Evolutionary conservation across 192 early-diverging fungal genomes (phyloP).

Genomic region (Backusella tuberculispora): DNA sequence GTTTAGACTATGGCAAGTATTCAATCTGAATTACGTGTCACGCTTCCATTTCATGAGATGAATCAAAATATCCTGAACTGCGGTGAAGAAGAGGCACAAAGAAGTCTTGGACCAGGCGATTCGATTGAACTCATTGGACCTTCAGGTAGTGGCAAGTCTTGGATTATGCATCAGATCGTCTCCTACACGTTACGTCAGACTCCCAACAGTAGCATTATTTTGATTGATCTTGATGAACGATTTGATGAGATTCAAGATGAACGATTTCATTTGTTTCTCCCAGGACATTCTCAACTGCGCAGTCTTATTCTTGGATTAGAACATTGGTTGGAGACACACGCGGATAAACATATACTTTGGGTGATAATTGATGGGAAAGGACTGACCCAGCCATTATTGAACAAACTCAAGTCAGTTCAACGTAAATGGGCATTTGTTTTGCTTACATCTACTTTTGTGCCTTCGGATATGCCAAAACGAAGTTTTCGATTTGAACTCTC

Average conservation of each 20-base stretch:
- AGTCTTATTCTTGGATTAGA: not conserved
- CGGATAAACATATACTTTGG: not conserved
- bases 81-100: not conserved
- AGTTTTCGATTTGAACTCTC: constrained; percentile 7
- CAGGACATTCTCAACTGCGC: not conserved
- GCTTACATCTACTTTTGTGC: not conserved
- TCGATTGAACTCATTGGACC: constrained; percentile 3
- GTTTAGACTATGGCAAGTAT: constrained; percentile 6
- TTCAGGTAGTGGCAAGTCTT: constrained; percentile 1
- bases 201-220: not conserved
- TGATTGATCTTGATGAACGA: not conserved
- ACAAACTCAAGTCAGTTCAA: not conserved
- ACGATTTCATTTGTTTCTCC: not conserved
- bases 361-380: not conserved
- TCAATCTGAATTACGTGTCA: constrained; percentile 4
- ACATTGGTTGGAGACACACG: not conserved
- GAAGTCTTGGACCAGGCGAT: not conserved
- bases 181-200: not conserved
- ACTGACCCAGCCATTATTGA: not conserved
- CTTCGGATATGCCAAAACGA: not conserved
- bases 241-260: not conserved
- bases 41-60: constrained; percentile 2
- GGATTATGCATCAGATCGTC: constrained; percentile 7
- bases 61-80: not conserved
- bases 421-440: constrained; percentile 1